Percentiles rank a stretch among this genome's conserved stretches.
Evolutionary conservation across 192 early-diverging fungal species (phyloP).

Genomic region (Fimicolochytrium jonesii): DNA sequence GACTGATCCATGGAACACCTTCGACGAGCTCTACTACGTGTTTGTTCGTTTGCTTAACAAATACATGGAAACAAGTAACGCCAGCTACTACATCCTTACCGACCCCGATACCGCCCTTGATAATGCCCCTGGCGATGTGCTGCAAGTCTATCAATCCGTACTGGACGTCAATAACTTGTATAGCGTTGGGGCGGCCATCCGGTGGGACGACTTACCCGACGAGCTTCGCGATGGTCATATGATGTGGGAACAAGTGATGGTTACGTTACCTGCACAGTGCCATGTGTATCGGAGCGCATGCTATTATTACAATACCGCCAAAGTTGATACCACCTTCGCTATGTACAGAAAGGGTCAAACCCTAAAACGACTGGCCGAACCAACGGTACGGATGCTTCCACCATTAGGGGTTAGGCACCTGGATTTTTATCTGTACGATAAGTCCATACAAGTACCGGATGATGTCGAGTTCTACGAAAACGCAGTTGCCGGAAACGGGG

Average conservation of each 20-base stretch:
- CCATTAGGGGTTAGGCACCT: neutral
- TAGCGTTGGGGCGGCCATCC: slow-evolving; percentile 2
- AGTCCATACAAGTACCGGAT: neutral
- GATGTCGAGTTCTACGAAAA: neutral
- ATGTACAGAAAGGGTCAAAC: neutral
- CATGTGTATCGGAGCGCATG: neutral
- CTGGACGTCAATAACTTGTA: neutral
- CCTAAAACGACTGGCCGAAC: neutral
- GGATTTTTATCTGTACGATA: neutral
- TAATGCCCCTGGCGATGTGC: slow-evolving; percentile 3
- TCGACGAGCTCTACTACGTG: neutral
- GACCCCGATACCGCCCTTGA: slow-evolving; percentile 5
- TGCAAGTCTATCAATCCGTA: neutral
- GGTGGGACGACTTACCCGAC: slow-evolving; percentile 10
- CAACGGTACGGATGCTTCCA: neutral
- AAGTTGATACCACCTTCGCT: slow-evolving; percentile 1
- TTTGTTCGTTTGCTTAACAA: neutral
- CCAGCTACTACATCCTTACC: neutral
- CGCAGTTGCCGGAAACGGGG: neutral
- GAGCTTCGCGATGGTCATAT: neutral
- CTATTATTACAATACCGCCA: neutral
- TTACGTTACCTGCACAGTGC: neutral
- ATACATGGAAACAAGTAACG: neutral
- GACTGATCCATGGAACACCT: neutral
- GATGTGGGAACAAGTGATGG: neutral